Conservation (phyloP, 78 protist genomes). For the Dictyostelium capitatum region DNA sequence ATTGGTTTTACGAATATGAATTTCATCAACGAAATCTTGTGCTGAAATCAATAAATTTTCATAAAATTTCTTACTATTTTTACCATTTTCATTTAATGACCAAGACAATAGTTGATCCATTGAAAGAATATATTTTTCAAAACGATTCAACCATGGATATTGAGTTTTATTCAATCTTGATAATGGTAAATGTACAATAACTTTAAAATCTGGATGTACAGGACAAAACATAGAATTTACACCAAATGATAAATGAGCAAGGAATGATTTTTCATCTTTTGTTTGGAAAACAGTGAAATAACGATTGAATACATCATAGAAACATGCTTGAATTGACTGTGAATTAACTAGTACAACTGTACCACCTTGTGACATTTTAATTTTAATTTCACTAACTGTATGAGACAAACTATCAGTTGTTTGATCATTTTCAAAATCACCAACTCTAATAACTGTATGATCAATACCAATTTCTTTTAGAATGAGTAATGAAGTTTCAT, state of each 20-base stretch:
- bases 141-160: slow-evolving; percentile 71
- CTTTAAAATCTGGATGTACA: slow-evolving; percentile 73
- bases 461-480: slow-evolving; percentile 45
- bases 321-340: slow-evolving; percentile 64
- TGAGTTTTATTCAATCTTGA: slow-evolving; percentile 27
- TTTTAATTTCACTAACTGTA: slow-evolving; percentile 44
- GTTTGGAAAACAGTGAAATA: slow-evolving; percentile 20
- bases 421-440: slow-evolving; percentile 65
- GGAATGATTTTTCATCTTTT: neutral
- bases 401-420: slow-evolving; percentile 7
- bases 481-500: slow-evolving; percentile 48
- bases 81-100: neutral
- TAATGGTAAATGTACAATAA: slow-evolving; percentile 71
- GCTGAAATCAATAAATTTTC: neutral
- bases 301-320: slow-evolving; percentile 78
- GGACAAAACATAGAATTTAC: slow-evolving; percentile 45
- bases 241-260: slow-evolving; percentile 64
- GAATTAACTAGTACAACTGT: slow-evolving; percentile 77
- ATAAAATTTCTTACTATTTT: neutral
- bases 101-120: slow-evolving; percentile 22
- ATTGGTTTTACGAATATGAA: slow-evolving; percentile 1
- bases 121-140: slow-evolving; percentile 61
- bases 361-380: slow-evolving; percentile 55
- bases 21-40: slow-evolving; percentile 42
- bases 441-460: slow-evolving; percentile 56